Conservation (phyloP, 2,329 filamentous ascomycete species). For the Ramularia endophylla region DNA sequence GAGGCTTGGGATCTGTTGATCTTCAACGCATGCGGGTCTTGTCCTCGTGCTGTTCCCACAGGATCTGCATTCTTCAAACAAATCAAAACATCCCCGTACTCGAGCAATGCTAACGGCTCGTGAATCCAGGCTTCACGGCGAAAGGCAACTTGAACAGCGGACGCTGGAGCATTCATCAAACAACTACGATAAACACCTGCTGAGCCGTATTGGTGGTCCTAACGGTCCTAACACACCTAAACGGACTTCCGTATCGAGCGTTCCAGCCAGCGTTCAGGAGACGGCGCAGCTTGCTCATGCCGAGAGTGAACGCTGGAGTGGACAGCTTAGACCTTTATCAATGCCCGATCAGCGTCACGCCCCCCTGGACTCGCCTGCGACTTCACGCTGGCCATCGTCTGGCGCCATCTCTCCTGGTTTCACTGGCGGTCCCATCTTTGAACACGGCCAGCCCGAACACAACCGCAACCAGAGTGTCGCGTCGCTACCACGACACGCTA, state of each 20-base stretch:
- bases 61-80: slow-evolving; percentile 3
- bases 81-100: slow-evolving; percentile 5
- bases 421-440: slow-evolving; percentile 36
- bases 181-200: slow-evolving; percentile 56
- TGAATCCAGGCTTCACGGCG: slow-evolving; percentile 49
- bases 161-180: slow-evolving; percentile 55
- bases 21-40: too few species aligned
- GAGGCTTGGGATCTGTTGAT: too few species aligned
- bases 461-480: not conserved
- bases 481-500: slow-evolving; percentile 33
- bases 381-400: slow-evolving; percentile 34
- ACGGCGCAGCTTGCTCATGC: slow-evolving; percentile 31
- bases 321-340: slow-evolving; percentile 40
- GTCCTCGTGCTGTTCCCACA: too few species aligned
- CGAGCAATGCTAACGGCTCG: slow-evolving; percentile 14
- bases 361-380: slow-evolving; percentile 35
- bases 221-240: slow-evolving; percentile 48
- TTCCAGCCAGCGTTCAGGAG: slow-evolving; percentile 22
- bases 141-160: slow-evolving; percentile 52
- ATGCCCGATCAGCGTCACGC: slow-evolving; percentile 39
- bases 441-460: slow-evolving; percentile 13
- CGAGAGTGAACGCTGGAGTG: slow-evolving; percentile 37
- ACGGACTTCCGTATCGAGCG: slow-evolving; percentile 32
- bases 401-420: slow-evolving; percentile 41
- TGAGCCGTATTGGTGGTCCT: slow-evolving; percentile 55